A percentile compares a stretch with the other conserved stretches of the same genome.
phyloP scores from a whole-genome alignment of 441 rosid species.

The Populus hybrid region DNA sequence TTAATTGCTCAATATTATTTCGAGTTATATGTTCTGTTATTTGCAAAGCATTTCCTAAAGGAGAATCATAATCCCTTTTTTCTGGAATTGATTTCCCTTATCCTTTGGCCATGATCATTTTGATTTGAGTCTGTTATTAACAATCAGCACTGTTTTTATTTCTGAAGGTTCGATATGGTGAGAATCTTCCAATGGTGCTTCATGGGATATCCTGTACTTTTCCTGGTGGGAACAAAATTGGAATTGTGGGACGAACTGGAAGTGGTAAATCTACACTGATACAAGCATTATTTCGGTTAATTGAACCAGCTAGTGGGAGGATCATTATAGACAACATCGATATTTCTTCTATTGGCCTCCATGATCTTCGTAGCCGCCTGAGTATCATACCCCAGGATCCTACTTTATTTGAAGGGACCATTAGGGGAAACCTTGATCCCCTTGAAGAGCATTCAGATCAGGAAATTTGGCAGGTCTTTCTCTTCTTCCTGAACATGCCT shows the following conservation, averaged over 20 bases:
- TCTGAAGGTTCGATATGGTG: constrained; percentile 83
- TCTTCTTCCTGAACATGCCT: not conserved
- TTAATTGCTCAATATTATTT: too few species aligned
- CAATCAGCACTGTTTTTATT: constrained; percentile 17
- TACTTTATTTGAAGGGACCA: constrained; percentile 93
- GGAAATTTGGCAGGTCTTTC: constrained; percentile 77
- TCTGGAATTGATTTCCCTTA: not conserved
- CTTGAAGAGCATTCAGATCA: constrained; percentile 94
- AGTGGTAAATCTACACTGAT: constrained; percentile 98
- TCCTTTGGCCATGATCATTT: not conserved
- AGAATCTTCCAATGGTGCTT: constrained; percentile 94
- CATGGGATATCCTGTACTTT: constrained; percentile 81
- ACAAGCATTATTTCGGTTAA: constrained; percentile 94
- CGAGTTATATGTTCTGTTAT: not conserved
- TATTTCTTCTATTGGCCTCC: constrained; percentile 88
- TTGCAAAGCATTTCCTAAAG: not conserved
- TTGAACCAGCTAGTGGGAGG: constrained; percentile 85
- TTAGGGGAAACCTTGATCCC: constrained; percentile 93
- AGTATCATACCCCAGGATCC: constrained; percentile 99
- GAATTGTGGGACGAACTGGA: constrained; percentile 98
- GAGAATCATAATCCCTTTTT: not conserved
- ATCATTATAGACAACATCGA: constrained; percentile 89
- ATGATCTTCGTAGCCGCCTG: constrained; percentile 92
- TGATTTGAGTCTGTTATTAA: not conserved
- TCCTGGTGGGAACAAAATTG: constrained; percentile 96